Conservation (phyloP, 2,329 filamentous ascomycete genomes). For the Fusarium begoniae region DNA sequence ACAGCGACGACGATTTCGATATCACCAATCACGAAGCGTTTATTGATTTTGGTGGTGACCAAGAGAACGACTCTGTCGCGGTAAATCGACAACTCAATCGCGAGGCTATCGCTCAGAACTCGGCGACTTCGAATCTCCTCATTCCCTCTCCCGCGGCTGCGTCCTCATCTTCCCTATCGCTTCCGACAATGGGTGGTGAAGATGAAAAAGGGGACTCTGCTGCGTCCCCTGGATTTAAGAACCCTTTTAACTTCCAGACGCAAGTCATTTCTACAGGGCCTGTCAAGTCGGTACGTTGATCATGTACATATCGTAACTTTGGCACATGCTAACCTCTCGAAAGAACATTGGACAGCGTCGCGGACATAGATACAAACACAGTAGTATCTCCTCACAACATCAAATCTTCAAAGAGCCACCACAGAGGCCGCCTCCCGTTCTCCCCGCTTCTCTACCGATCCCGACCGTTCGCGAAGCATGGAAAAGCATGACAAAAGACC, state of each 20-base stretch:
- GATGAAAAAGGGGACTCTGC: slow-evolving; percentile 21
- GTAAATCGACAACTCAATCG: slow-evolving; percentile 23
- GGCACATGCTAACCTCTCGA: slow-evolving; percentile 8
- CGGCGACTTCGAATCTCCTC: slow-evolving; percentile 28
- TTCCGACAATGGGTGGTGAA: slow-evolving; percentile 31
- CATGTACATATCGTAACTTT: not conserved
- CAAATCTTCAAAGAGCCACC: slow-evolving; percentile 97
- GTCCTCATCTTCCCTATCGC: slow-evolving; percentile 26
- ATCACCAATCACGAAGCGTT: not conserved
- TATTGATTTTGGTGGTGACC: slow-evolving; percentile 11
- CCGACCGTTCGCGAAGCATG: slow-evolving; percentile 90
- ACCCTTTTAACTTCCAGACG: slow-evolving; percentile 95
- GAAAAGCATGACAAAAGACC: slow-evolving; percentile 87
- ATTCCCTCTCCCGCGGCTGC: slow-evolving; percentile 19
- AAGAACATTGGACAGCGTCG: slow-evolving; percentile 90
- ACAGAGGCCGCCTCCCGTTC: slow-evolving; percentile 82
- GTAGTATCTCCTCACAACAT: slow-evolving; percentile 85
- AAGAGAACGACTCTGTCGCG: slow-evolving; percentile 14
- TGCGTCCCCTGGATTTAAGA: slow-evolving; percentile 52
- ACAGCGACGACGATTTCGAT: slow-evolving; percentile 29
- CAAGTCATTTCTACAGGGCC: slow-evolving; percentile 78
- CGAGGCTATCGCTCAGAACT: slow-evolving; percentile 30
- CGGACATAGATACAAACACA: slow-evolving; percentile 98
- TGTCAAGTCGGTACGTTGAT: slow-evolving; percentile 74
- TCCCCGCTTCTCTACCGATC: slow-evolving; percentile 91